These are phyloP conservation scores for Galerina sulciceps DNA, from an alignment of 768 basidiomycete genomes.

Conservation along the genomic window DNA sequence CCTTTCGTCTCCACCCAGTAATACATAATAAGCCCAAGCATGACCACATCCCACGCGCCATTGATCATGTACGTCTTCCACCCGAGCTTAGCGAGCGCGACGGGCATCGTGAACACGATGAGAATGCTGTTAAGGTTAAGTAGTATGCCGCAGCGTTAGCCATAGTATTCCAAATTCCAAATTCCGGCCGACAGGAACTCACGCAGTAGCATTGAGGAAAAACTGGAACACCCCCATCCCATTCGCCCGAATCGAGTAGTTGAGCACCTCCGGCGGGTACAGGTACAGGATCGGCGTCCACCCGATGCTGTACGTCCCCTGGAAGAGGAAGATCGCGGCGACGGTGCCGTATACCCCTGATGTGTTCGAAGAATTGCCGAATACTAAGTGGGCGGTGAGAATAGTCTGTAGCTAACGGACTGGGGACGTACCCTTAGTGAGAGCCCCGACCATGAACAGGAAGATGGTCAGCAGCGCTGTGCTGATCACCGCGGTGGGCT, in stretches of 20 bases:
- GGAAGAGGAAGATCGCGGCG: constrained; percentile 20
- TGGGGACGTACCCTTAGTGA: constrained; percentile 14
- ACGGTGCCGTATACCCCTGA: constrained; percentile 19
- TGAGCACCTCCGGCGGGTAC: constrained; percentile 20
- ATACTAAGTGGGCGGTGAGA: background rate
- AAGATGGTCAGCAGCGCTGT: constrained; percentile 16
- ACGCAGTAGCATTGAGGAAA: constrained; percentile 19
- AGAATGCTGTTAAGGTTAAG: constrained; percentile 8
- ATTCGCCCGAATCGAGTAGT: constrained; percentile 19
- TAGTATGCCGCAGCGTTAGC: too few relatives aligned
- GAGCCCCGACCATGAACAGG: constrained; percentile 19
- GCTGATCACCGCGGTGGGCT: constrained; percentile 18
- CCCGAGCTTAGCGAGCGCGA: constrained; percentile 16
- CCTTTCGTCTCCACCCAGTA: constrained; percentile 23
- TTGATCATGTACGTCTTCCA: constrained; percentile 24
- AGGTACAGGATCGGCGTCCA: constrained; percentile 20
- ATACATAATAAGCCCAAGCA: constrained; percentile 16
- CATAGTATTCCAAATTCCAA: too few relatives aligned
- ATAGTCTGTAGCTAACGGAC: background rate
- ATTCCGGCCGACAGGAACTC: too few relatives aligned
- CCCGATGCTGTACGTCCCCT: constrained; percentile 20
- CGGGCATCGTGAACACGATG: constrained; percentile 18
- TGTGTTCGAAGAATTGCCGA: constrained; percentile 13
- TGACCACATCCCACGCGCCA: constrained; percentile 19
- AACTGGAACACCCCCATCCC: constrained; percentile 22